Evolutionary conservation across 2,329 filamentous ascomycete genomes (phyloP).

Genomic region (Penicillium sp.): DNA sequence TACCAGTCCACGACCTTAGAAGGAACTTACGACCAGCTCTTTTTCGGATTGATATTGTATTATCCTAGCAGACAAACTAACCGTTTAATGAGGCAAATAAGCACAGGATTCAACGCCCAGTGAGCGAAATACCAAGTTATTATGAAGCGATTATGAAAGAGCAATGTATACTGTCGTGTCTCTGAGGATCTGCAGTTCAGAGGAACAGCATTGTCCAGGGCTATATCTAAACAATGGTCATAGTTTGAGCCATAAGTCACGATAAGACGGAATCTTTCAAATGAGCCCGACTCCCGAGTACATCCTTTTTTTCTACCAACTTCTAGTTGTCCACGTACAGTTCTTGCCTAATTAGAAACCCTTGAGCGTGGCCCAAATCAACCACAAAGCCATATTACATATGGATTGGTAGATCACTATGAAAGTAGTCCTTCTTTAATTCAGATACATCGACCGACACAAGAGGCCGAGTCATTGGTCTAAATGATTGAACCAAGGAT

Average conservation of each 20-base stretch:
- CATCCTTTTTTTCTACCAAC: conserved; percentile 84
- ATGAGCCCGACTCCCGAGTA: not conserved
- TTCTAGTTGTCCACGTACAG: conserved; percentile 68
- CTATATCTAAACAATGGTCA: too few species aligned
- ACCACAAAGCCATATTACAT: not conserved
- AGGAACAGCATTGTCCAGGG: too few species aligned
- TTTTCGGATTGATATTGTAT: not conserved
- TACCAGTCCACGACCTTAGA: too few species aligned
- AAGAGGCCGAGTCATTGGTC: not conserved
- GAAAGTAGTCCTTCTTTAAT: not conserved
- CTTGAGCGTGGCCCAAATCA: not conserved
- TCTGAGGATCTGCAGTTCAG: too few species aligned
- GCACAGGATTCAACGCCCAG: not conserved
- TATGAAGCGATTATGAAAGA: too few species aligned
- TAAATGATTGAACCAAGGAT: not conserved
- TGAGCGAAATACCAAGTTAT: not conserved
- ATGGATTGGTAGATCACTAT: too few species aligned
- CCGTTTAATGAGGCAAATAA: too few species aligned
- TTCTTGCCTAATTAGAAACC: too few species aligned
- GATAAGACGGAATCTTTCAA: not conserved
- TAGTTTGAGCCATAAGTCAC: not conserved
- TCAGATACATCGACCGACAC: not conserved
- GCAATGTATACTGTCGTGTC: too few species aligned
- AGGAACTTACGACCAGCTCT: not conserved
- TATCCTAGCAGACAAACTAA: not conserved